A percentile compares a stretch with the other conserved stretches of the same genome.
phyloP scores from a whole-genome alignment of 768 basidiomycete genomes.

The Lactarius hengduanensis region DNA sequence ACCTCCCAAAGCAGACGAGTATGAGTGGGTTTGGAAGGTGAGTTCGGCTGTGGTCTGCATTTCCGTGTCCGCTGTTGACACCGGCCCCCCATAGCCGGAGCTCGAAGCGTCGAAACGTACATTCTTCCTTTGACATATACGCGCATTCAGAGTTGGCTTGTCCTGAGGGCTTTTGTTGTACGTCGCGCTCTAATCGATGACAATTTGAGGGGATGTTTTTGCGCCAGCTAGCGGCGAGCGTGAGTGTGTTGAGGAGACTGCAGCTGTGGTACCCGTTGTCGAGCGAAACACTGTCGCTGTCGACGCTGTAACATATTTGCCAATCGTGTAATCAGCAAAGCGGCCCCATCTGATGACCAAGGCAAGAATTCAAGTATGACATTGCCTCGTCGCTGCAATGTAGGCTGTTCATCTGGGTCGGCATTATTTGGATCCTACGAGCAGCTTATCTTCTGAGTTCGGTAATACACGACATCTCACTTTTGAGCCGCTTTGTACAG shows the following conservation, averaged over 20 bases:
- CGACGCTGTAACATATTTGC: too few relatives aligned
- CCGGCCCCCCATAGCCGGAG: conserved; percentile 62
- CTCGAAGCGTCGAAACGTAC: conserved; percentile 87
- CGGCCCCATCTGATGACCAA: too few relatives aligned
- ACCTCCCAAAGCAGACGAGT: conserved; percentile 72
- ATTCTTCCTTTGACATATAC: conserved; percentile 68
- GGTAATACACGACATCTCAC: too few relatives aligned
- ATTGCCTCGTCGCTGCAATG: too few relatives aligned
- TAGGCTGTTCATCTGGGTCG: too few relatives aligned
- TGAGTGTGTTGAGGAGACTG: not conserved
- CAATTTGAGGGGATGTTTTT: not conserved
- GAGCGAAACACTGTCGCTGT: not conserved
- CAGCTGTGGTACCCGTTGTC: not conserved
- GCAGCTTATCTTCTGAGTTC: too few relatives aligned
- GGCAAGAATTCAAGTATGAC: too few relatives aligned
- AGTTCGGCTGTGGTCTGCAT: conserved; percentile 32
- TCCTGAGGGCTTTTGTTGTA: not conserved
- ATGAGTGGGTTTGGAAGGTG: conserved; percentile 91
- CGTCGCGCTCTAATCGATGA: not conserved
- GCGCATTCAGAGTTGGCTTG: not conserved
- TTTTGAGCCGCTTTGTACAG: too few relatives aligned
- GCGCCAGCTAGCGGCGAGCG: not conserved
- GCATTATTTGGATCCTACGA: too few relatives aligned
- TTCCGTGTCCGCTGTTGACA: conserved; percentile 14
- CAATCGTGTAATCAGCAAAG: too few relatives aligned